Evolutionary conservation across 2,329 filamentous ascomycete species (phyloP).

Genomic region (Fusarium chlamydosporum): DNA sequence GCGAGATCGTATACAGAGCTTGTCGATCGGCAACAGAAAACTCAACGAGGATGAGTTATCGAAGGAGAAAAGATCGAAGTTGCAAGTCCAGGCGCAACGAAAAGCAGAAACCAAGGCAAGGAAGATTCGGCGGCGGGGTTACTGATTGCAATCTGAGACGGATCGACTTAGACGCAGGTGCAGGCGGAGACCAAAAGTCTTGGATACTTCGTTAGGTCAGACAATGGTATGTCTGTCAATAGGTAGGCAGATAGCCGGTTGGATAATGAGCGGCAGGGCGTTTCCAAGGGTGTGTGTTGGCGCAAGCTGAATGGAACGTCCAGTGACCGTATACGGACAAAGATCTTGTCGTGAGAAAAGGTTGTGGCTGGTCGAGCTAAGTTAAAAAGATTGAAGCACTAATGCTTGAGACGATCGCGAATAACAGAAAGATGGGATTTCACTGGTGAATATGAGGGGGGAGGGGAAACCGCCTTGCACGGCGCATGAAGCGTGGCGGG

Average conservation of each 20-base stretch:
- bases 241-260: constrained; percentile 16
- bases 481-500: constrained; percentile 48
- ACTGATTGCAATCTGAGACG: constrained; percentile 25
- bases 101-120: constrained; percentile 31
- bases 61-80: constrained; percentile 29
- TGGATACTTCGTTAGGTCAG: constrained; percentile 28
- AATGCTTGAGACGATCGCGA: constrained; percentile 37
- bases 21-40: constrained; percentile 18
- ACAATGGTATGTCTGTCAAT: constrained; percentile 27
- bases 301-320: constrained; percentile 34
- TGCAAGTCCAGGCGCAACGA: constrained; percentile 28
- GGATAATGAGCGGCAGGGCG: constrained; percentile 34
- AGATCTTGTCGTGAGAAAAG: constrained; percentile 26
- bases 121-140: constrained; percentile 40
- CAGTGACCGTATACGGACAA: constrained; percentile 26
- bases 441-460: constrained; percentile 42
- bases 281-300: constrained; percentile 39
- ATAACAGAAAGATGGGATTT: constrained; percentile 34
- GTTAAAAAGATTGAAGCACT: constrained; percentile 26
- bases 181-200: constrained; percentile 40
- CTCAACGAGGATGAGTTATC: constrained; percentile 21
- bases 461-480: constrained; percentile 27
- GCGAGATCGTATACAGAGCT: constrained; percentile 4
- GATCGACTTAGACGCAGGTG: constrained; percentile 41
- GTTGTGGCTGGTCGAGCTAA: constrained; percentile 37